Base-by-base conservation (phyloP, 768 basidiomycete species). In the Nevesoporus exiguus region DNA sequence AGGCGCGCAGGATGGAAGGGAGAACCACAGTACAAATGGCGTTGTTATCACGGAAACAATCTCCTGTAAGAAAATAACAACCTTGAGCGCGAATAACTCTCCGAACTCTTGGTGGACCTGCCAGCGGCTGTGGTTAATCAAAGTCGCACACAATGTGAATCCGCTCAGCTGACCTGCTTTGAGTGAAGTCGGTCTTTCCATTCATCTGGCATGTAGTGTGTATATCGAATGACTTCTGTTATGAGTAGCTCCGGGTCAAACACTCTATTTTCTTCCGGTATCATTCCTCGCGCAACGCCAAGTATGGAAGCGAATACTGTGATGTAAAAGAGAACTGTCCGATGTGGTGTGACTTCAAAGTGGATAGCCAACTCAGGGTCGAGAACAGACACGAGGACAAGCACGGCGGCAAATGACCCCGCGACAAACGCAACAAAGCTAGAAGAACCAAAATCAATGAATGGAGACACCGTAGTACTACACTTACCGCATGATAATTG, bases 351-450 rank as follows among this genome's bases (percentile, higher is more conserved):
- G 63, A 99, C 87, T 70, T 99, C 97, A 61, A 99, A 93, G 61
- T 92, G 88, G 36, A 96, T 79, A 69, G 96, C 89, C 48, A 94
- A 77, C 61, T 98, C 95, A 0, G 97, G 93, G 65, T 98, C 96
- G 56, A 97, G 76, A 21, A 96, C 84, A 4, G 97, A 93, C 15
- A 91, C 90, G 4, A 97, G 82, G 29, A 96, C 79, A 9, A 99
- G 83, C 6, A 99, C 97, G 19, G 95, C 95, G 2, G 93, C 93
- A 71, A 97, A 98, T 1, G 97, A 96, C 8, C 97, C 95, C 3
- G 94, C 88, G 49, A 99, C 79, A 71, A 99, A 99, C 10, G 97
- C 90, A 9, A 98, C 83, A 69, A 99, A 99, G 54, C 94, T 97
- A 41, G 40, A 3, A 50, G 8, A n/a, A 49, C 42, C 19, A 50